A percentile compares a stretch with the other conserved stretches of the same genome.
These are phyloP conservation scores for Citrullus amarus DNA, from an alignment of 306 rosid genomes.

Conservation along the genomic window DNA sequence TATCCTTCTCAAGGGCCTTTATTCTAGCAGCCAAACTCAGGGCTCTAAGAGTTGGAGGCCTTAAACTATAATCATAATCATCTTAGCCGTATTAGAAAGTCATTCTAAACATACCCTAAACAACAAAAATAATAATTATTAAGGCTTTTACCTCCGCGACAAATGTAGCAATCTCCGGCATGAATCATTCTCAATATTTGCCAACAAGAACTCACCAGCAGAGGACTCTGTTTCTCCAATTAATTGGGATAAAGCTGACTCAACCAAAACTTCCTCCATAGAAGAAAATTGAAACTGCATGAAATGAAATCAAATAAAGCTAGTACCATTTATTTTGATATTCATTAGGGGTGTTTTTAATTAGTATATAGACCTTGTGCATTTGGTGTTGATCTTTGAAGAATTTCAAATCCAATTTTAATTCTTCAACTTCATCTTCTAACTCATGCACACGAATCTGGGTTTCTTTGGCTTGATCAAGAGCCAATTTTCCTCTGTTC, in stretches of 20 bases:
- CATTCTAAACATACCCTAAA: neutral
- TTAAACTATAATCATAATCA: conserved; percentile 27
- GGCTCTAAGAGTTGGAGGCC: conserved; percentile 39
- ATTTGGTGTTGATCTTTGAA: conserved; percentile 21
- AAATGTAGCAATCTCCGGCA: conserved; percentile 44
- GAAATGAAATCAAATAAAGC: neutral
- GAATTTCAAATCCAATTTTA: conserved; percentile 32
- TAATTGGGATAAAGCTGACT: conserved; percentile 41
- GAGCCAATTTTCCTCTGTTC: conserved; percentile 68
- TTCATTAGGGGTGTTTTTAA: neutral
- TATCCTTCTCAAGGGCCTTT: conserved; percentile 51
- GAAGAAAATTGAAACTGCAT: conserved; percentile 36
- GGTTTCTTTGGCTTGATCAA: conserved; percentile 52
- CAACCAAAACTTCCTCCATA: conserved; percentile 39
- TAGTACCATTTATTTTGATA: neutral
- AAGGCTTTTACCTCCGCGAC: conserved; percentile 57
- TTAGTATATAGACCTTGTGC: conserved; percentile 13
- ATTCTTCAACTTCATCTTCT: conserved; percentile 33
- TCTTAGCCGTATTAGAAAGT: neutral
- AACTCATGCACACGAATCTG: conserved; percentile 39
- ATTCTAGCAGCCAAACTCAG: conserved; percentile 43
- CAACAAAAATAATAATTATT: neutral
- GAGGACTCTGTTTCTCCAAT: conserved; percentile 24
- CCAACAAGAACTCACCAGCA: conserved; percentile 37
- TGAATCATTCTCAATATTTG: conserved; percentile 30